Conservation (phyloP, 1,284 basidiomycete species). For the Ganoderma lingzhi region DNA sequence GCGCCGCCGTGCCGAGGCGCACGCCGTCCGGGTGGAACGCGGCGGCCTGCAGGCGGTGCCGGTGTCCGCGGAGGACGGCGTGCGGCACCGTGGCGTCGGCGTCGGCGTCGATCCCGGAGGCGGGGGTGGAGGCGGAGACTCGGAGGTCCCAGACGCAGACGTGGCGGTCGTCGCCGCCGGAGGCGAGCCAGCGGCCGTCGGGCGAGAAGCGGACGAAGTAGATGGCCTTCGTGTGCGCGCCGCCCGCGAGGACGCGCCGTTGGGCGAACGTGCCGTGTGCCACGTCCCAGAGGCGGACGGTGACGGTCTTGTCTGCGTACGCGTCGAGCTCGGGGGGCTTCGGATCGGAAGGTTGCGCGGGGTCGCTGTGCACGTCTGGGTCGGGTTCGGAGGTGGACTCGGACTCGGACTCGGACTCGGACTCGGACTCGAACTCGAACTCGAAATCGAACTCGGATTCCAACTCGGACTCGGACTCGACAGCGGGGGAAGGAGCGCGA, state of each 20-base stretch:
- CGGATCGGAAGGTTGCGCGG: not conserved
- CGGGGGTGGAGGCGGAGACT: too few species aligned
- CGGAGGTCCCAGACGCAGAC: slow-evolving; percentile 1
- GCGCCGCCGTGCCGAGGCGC: slow-evolving; percentile 36
- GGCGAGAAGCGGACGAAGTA: slow-evolving; percentile 2
- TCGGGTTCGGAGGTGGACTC: not conserved
- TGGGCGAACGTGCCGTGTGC: not conserved
- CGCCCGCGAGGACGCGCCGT: not conserved
- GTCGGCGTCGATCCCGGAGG: not conserved
- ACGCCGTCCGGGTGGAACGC: slow-evolving; percentile 37
- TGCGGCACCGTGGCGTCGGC: not conserved
- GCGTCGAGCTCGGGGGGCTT: not conserved
- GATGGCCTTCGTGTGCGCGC: not conserved
- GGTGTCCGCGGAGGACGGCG: not conserved
- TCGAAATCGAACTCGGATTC: not conserved
- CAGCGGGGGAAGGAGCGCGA: too few species aligned
- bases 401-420: not conserved
- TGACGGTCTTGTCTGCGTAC: not conserved
- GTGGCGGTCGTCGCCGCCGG: not conserved
- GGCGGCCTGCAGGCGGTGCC: slow-evolving; percentile 22
- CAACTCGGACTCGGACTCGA: not conserved
- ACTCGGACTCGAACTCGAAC: not conserved
- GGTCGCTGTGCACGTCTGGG: not conserved
- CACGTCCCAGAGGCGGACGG: slow-evolving; percentile 1
- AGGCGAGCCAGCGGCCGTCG: slow-evolving; percentile 6